Conservation (phyloP, 1,139 yeast species). For the Scheffersomyces titani region DNA sequence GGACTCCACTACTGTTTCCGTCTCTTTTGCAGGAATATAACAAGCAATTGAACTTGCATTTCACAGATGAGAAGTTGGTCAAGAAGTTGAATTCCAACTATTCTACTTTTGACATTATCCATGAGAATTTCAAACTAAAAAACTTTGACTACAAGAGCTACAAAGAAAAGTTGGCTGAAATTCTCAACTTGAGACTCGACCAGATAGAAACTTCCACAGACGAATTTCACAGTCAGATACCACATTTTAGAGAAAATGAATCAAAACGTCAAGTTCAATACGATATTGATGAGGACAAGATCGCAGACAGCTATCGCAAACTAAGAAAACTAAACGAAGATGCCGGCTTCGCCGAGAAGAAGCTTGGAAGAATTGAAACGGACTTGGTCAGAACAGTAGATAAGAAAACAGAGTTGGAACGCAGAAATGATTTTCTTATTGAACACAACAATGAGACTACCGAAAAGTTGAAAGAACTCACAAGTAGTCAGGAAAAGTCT, state of each 20-base stretch:
- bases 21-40: conserved; percentile 20
- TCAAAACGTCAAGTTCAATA: conserved; percentile 50
- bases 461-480: conserved; percentile 9
- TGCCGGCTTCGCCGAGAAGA: conserved; percentile 48
- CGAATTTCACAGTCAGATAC: conserved; percentile 18
- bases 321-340: conserved; percentile 51
- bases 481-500: conserved; percentile 26
- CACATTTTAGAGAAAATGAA: conserved; percentile 40
- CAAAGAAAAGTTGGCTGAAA: conserved; percentile 39
- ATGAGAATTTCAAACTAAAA: not conserved
- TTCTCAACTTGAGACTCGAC: conserved; percentile 37
- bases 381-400: conserved; percentile 26
- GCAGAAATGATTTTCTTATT: conserved; percentile 19
- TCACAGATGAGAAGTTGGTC: conserved; percentile 27
- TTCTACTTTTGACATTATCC: conserved; percentile 7
- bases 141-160: conserved; percentile 37
- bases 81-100: conserved; percentile 21
- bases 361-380: conserved; percentile 42
- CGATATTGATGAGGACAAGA: conserved; percentile 50
- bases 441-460: conserved; percentile 9
- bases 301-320: conserved; percentile 50
- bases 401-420: conserved; percentile 15
- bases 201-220: conserved; percentile 29
- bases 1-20: conserved; percentile 8
- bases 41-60: conserved; percentile 20